phyloP scores from a whole-genome alignment of 805 yeast genomes.

The Suhomyces xylopsoci region DNA sequence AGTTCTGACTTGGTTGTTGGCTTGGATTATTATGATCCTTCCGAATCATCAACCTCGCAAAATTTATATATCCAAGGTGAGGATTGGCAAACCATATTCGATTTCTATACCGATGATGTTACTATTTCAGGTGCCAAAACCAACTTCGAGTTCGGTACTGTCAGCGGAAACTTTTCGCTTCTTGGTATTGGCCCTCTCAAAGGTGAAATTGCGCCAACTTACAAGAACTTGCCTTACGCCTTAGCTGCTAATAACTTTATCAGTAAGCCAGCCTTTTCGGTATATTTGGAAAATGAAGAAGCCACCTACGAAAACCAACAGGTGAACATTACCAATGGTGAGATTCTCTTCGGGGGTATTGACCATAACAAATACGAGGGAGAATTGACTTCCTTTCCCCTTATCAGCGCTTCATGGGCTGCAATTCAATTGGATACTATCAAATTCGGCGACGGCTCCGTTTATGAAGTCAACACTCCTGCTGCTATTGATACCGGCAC shows the following conservation, averaged over 20 bases:
- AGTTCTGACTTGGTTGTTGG: background rate
- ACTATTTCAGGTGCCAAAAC: background rate
- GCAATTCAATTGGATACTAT: background rate
- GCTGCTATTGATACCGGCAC: slow-evolving; percentile 19
- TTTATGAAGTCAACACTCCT: background rate
- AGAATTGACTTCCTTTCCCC: slow-evolving; percentile 27
- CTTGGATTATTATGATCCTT: background rate
- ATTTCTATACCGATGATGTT: background rate
- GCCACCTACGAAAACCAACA: no score
- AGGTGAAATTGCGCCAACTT: background rate
- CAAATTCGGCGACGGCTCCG: background rate
- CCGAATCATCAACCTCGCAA: background rate
- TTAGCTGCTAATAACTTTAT: no score
- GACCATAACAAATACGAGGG: slow-evolving; percentile 64
- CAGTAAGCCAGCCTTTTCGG: no score
- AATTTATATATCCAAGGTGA: background rate
- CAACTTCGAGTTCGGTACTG: background rate
- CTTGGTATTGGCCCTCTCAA: background rate
- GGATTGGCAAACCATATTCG: background rate
- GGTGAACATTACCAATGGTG: background rate
- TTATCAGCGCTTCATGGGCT: slow-evolving; percentile 8
- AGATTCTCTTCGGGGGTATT: slow-evolving; percentile 65
- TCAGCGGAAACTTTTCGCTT: background rate
- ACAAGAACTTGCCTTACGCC: no score
- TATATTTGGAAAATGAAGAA: no score